Base-by-base conservation (phyloP, 1,284 basidiomycete genomes). In the Cutaneotrichosporon dermatis region DNA sequence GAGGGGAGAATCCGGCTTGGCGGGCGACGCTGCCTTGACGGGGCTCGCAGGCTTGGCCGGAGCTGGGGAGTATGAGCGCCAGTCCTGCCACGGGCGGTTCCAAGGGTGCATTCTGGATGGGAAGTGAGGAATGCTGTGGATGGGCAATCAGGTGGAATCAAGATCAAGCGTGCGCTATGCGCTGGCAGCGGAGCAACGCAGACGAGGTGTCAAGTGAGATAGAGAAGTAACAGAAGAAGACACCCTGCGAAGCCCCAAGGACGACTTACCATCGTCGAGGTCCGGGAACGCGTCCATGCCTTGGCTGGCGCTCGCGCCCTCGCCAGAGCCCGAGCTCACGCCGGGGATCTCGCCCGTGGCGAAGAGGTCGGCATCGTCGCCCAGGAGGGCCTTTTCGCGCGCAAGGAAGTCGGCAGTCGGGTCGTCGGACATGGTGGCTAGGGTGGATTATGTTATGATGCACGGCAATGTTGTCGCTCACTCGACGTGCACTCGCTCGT, bases 401-500 rank as follows among this genome's bases (percentile, higher is more conserved):
- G 77, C 77, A 40, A 79, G 71, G 70, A 78, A 79, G 64, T 77
- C 77, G 41, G 77, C 77, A 58, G 73, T 77, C 43, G 76, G 75
- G 68, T 78, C 76, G 70, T 77, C 76, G 50, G 72, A 72, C 76
- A 78, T 78, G 43, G n/a, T 69, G 44, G 46, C 49, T 25, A 25
- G 25, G 25, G 25, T 25, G 57, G 11, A 16, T 34, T 39, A n/a
- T 40, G 37, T 13, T 15, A 44, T 50, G 33, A 13, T 16, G 11
- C 11, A 34, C 25, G 25, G 25, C 25, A 25, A 25, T 25, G 41
- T 15, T 44, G 39, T 40, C 39, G 9, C 9, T n/a, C 15, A 36
- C 11, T 6, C 9, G 9, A 40, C 11, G 15, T 16, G 9, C 8
- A 11, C 13, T 40, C 33, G 50, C 12, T 13, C 16, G 36, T 41